Base-by-base conservation (phyloP, 257 asterid genomes). In the Petrea volubilis region DNA sequence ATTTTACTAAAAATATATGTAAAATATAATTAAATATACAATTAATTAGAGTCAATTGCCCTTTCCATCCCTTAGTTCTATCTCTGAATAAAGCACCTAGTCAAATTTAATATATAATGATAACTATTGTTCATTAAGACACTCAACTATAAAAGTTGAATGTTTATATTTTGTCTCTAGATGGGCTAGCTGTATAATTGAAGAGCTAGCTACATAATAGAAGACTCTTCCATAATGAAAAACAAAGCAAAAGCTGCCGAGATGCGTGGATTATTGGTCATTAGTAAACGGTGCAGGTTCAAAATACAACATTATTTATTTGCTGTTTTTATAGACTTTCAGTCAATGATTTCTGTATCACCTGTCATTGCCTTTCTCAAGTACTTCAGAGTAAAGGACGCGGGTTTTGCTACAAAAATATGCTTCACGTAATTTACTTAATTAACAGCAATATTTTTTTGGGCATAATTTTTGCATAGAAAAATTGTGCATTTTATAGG, bases 351-450 rank as follows among this genome's bases (percentile, higher is more conserved):
- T 24, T 52, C 29, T 23, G 13, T 9, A 17, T 64, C n/a, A 27
- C 69, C 56, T 43, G 25, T 9, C 58, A n/a, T 29, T 28, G 33
- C n/a, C 36, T 67, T 67, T 67, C 51, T 20, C 43, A 27, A 27
- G 13, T 23, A 43, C 46, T 52, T 56, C 29, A 38, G 17, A 29
- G 57, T 43, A 69, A 56, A 61, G 64, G 53, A 73, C 46, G 67
- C 70, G 21, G 13, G 62, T 3, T 41, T 36, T 2, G 40, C 38
- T 44, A 13, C 7, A 28, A 8, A 21, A 56, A 64, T n/a, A n/a
- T 73, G 68, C 72, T 73, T 64, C 78, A 64, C 73, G 78, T 55
- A 64, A 63, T 63, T 68, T 68, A 31, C 65, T 28, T n/a, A 21
- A 62, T 28, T n/a, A 21, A 62, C 38, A 64, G 31, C 9, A 29